Evolutionary conservation across 169 alveolate genomes (phyloP).

Genomic region (Plasmodium fragile): DNA sequence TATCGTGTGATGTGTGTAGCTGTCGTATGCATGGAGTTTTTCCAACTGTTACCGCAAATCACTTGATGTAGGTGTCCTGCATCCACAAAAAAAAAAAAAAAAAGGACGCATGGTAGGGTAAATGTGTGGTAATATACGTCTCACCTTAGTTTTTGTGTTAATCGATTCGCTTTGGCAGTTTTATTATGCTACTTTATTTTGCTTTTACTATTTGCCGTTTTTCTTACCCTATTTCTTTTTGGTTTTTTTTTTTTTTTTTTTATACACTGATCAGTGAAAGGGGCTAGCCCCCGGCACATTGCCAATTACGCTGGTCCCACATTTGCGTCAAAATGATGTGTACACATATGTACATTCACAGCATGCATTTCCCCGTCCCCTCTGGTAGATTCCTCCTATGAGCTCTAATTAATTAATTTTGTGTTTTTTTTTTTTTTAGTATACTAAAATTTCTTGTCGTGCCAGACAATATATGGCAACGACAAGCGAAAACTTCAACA

Average conservation of each 20-base stretch:
- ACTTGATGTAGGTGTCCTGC: not conserved
- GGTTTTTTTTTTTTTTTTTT: not conserved
- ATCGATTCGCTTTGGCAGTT: not conserved
- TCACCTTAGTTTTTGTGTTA: not conserved
- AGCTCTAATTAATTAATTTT: not conserved
- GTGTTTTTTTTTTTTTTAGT: not conserved
- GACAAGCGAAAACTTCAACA: not conserved
- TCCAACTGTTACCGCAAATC: not conserved
- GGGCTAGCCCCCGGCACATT: not conserved
- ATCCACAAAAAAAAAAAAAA: not conserved
- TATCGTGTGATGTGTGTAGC: not conserved
- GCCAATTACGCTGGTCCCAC: not conserved
- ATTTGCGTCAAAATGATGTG: not conserved
- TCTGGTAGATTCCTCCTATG: constrained; percentile 2
- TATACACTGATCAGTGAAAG: not conserved
- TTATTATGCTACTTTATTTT: not conserved
- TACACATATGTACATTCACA: not conserved
- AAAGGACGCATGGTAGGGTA: not conserved
- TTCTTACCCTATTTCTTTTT: not conserved
- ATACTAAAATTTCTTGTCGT: not conserved
- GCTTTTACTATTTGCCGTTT: not conserved
- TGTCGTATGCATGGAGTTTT: not conserved
- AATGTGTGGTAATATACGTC: not conserved
- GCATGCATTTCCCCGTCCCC: not conserved
- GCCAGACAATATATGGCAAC: not conserved